phyloP scores from a whole-genome alignment of 2,329 filamentous ascomycete species.

The Leptodontidium sp. region DNA sequence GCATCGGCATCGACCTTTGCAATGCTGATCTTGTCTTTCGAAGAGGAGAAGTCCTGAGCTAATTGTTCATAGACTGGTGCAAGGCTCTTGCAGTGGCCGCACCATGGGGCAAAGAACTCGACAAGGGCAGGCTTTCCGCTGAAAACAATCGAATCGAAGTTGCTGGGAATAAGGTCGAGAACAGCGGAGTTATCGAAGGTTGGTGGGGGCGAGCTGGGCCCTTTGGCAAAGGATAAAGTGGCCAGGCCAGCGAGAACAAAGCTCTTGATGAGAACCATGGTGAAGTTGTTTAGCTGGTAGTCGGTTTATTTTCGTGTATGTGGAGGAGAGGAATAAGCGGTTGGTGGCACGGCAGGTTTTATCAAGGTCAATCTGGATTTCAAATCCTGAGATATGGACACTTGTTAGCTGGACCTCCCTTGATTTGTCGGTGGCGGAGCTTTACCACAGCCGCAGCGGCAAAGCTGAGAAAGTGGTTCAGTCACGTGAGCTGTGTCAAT shows the following conservation, averaged over 20 bases:
- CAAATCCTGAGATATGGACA: constrained; percentile 22
- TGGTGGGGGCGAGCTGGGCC: constrained; percentile 39
- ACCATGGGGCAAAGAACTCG: constrained; percentile 99
- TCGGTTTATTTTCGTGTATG: not conserved
- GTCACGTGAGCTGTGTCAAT: not conserved
- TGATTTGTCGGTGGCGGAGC: not conserved
- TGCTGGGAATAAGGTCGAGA: constrained; percentile 85
- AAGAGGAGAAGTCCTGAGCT: constrained; percentile 74
- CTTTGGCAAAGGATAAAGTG: constrained; percentile 55
- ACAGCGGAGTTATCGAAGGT: constrained; percentile 78
- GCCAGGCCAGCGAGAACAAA: constrained; percentile 63
- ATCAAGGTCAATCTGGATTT: constrained; percentile 16
- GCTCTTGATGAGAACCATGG: constrained; percentile 61
- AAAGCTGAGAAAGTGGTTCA: not conserved
- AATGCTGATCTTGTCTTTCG: constrained; percentile 78
- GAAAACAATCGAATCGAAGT: constrained; percentile 91
- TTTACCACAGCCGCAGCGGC: not conserved
- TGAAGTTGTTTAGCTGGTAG: constrained; percentile 23
- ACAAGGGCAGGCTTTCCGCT: constrained; percentile 95
- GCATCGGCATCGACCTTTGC: constrained; percentile 96
- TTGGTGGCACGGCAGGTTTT: not conserved
- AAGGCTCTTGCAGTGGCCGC: constrained; percentile 98
- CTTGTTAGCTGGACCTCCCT: constrained; percentile 23
- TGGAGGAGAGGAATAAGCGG: constrained; percentile 5
- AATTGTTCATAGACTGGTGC: constrained; percentile 96